These are phyloP conservation scores for Rhizodiscina lignyota DNA, from an alignment of 495 filamentous ascomycete genomes.

Conservation along the genomic window DNA sequence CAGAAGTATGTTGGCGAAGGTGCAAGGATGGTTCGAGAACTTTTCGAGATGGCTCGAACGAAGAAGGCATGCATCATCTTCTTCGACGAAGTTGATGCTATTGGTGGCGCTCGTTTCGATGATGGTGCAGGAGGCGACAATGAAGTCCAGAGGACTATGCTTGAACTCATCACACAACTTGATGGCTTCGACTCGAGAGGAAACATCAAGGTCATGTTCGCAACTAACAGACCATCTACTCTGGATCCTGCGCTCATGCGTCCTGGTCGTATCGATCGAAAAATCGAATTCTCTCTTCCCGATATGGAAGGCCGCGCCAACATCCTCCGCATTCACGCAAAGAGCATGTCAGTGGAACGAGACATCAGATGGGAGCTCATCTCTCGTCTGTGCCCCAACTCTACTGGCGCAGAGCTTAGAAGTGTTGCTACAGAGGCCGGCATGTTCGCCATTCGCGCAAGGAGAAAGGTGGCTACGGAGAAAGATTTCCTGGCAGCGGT, in stretches of 20 bases:
- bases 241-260: constrained; percentile 93
- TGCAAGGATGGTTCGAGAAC: constrained; percentile 91
- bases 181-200: constrained; percentile 95
- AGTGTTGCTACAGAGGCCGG: constrained; percentile 98
- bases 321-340: constrained; percentile 94
- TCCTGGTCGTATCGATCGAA: constrained; percentile 93
- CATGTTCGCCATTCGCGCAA: constrained; percentile 94
- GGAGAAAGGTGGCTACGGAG: constrained; percentile 96
- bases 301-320: constrained; percentile 95
- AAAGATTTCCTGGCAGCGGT: constrained; percentile 97
- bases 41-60: constrained; percentile 98
- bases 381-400: constrained; percentile 88
- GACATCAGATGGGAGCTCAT: constrained; percentile 99
- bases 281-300: constrained; percentile 95
- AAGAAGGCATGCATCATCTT: constrained; percentile 99
- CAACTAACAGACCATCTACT: constrained; percentile 91
- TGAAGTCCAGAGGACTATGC: constrained; percentile 97
- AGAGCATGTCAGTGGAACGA: constrained; percentile 98
- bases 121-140: constrained; percentile 97
- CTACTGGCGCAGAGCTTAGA: constrained; percentile 83
- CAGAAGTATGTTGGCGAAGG: constrained; percentile 99
- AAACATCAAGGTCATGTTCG: constrained; percentile 99
- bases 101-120: constrained; percentile 96
- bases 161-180: constrained; percentile 94
- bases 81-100: constrained; percentile 98